These are phyloP conservation scores for Amborella trichopoda DNA, from an alignment of 164 flowering plant genomes.

Conservation along the genomic window DNA sequence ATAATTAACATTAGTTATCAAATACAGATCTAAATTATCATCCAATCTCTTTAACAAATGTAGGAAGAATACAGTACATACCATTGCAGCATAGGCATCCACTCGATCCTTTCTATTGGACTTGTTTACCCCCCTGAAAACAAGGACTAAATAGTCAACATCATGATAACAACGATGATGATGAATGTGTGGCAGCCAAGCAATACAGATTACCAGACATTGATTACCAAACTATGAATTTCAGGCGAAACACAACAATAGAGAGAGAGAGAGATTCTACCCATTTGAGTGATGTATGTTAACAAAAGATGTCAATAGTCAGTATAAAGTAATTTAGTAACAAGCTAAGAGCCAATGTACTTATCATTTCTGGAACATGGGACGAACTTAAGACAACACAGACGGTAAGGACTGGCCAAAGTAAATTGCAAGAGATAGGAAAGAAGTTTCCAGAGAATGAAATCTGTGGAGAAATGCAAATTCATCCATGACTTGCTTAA, in stretches of 20 bases:
- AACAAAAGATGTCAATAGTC: not conserved
- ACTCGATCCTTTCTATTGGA: slow-evolving; percentile 16
- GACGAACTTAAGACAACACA: too few relatives aligned
- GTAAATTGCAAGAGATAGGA: too few relatives aligned
- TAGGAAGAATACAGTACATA: slow-evolving; percentile 9
- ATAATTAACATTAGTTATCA: not conserved
- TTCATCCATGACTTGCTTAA: too few relatives aligned
- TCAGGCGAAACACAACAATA: not conserved
- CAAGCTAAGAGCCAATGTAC: too few relatives aligned
- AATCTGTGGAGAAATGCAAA: too few relatives aligned
- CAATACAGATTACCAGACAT: not conserved
- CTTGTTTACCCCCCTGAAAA: slow-evolving; percentile 17
- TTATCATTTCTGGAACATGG: too few relatives aligned
- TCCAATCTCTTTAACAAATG: not conserved
- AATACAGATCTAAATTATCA: not conserved
- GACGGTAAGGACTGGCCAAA: too few relatives aligned
- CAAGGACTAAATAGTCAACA: not conserved
- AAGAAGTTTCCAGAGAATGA: too few relatives aligned
- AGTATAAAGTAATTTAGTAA: too few relatives aligned
- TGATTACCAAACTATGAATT: too few relatives aligned
- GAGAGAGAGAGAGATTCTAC: not conserved
- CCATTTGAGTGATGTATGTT: not conserved
- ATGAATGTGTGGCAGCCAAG: not conserved
- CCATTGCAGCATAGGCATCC: slow-evolving; percentile 82
- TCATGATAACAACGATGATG: not conserved